Percentiles rank a stretch among this genome's conserved stretches.
These are phyloP conservation scores for Sporothrix brunneoviolacea DNA, from an alignment of 2,329 filamentous ascomycete genomes.

Conservation along the genomic window DNA sequence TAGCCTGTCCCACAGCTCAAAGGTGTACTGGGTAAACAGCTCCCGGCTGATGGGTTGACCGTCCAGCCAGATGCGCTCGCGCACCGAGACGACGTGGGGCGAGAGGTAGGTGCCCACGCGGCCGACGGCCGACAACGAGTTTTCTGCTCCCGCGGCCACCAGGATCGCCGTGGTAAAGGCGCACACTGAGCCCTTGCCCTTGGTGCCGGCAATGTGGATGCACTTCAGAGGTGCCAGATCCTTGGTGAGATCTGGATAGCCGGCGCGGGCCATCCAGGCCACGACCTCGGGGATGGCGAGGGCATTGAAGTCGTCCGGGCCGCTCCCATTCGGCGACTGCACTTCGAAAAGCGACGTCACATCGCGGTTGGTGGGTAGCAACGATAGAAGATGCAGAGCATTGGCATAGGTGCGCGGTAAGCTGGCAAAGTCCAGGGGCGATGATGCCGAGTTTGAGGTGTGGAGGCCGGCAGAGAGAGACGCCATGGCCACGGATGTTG, in stretches of 20 bases:
- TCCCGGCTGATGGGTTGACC: slow-evolving; percentile 61
- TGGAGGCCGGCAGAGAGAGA: slow-evolving; percentile 4
- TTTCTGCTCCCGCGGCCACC: slow-evolving; percentile 23
- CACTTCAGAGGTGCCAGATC: slow-evolving; percentile 58
- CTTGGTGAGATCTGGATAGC: slow-evolving; percentile 48
- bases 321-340: slow-evolving; percentile 26
- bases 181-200: slow-evolving; percentile 68
- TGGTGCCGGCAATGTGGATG: slow-evolving; percentile 67
- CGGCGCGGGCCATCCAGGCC: slow-evolving; percentile 67
- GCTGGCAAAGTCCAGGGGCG: slow-evolving; percentile 14
- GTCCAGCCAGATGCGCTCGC: slow-evolving; percentile 79
- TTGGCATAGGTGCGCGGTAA: slow-evolving; percentile 47
- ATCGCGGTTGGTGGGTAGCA: slow-evolving; percentile 72
- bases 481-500: slow-evolving; percentile 1
- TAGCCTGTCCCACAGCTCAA: slow-evolving; percentile 69
- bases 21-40: slow-evolving; percentile 71
- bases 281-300: slow-evolving; percentile 75
- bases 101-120: slow-evolving; percentile 64
- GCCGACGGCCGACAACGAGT: slow-evolving; percentile 24
- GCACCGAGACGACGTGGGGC: slow-evolving; percentile 74
- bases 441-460: too few relatives aligned
- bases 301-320: slow-evolving; percentile 55
- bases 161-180: slow-evolving; percentile 61
- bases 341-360: slow-evolving; percentile 46
- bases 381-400: slow-evolving; percentile 67